Conservation (phyloP, 306 rosid genomes). For the Cicer cuneatum region DNA sequence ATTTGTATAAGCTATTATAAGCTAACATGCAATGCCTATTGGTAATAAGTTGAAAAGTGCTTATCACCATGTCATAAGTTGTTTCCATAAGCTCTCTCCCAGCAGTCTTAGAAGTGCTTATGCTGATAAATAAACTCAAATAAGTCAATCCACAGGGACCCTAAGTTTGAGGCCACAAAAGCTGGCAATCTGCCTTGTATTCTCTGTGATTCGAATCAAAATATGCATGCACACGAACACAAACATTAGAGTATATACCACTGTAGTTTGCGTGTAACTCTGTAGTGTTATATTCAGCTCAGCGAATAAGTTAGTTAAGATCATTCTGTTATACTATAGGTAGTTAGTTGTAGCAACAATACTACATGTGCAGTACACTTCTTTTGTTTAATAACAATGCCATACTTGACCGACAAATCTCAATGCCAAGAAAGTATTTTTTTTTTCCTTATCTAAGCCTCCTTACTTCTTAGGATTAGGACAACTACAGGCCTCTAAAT, state of each 20-base stretch:
- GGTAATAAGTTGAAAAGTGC: no score
- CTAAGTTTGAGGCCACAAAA: neutral
- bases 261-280: neutral
- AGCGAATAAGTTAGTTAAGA: constrained; percentile 2
- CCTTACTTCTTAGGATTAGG: constrained; percentile 15
- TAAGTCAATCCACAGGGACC: no score
- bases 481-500: neutral
- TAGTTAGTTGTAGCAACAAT: constrained; percentile 3
- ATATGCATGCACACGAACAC: neutral
- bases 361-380: neutral
- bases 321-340: neutral
- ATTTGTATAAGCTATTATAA: no score
- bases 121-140: no score
- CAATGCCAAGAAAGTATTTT: neutral
- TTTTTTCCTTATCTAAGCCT: neutral
- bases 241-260: neutral
- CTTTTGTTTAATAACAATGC: neutral
- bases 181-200: constrained; percentile 10
- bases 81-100: no score
- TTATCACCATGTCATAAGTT: no score
- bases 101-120: no score
- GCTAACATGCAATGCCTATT: no score
- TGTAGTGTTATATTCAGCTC: neutral
- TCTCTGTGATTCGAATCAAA: neutral
- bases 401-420: neutral